Conservation (phyloP, 2,329 filamentous ascomycete species). For the Stagonosporopsis rhizophila region DNA sequence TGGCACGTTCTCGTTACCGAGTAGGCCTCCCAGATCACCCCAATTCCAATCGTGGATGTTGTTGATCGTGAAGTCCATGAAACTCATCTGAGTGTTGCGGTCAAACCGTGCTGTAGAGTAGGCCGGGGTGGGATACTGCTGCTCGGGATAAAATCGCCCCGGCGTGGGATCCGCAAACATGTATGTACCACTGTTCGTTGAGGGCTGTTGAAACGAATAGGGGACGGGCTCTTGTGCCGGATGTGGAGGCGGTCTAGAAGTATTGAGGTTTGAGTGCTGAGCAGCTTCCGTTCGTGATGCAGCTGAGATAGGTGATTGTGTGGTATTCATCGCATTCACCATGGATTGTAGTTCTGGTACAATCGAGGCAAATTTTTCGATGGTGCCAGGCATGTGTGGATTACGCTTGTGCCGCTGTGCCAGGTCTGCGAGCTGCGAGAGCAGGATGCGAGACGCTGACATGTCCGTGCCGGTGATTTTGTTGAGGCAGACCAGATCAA, state of each 20-base stretch:
- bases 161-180: slow-evolving; percentile 39
- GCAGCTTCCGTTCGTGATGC: slow-evolving; percentile 6
- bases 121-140: slow-evolving; percentile 22
- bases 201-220: slow-evolving; percentile 33
- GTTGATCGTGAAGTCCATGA: slow-evolving; percentile 48
- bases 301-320: slow-evolving; percentile 13
- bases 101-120: slow-evolving; percentile 35
- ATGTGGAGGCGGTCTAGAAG: slow-evolving; percentile 19
- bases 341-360: slow-evolving; percentile 48
- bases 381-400: slow-evolving; percentile 49
- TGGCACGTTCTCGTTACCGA: slow-evolving; percentile 30
- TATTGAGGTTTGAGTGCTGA: slow-evolving; percentile 5
- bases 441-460: slow-evolving; percentile 41
- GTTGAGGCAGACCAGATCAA: slow-evolving; percentile 47
- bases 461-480: slow-evolving; percentile 26
- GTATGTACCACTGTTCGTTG: slow-evolving; percentile 38
- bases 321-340: slow-evolving; percentile 35
- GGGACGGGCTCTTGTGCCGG: slow-evolving; percentile 20
- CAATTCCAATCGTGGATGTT: slow-evolving; percentile 48
- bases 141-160: slow-evolving; percentile 32
- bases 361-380: slow-evolving; percentile 47
- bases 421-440: slow-evolving; percentile 47
- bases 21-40: slow-evolving; percentile 41
- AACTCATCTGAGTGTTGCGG: slow-evolving; percentile 40
- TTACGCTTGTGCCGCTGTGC: slow-evolving; percentile 42